Evolutionary conservation across 2,329 filamentous ascomycete species (phyloP), one percentile per base, ranked within the genome.

Genomic region (Chaetomiaceae sp.): DNA sequence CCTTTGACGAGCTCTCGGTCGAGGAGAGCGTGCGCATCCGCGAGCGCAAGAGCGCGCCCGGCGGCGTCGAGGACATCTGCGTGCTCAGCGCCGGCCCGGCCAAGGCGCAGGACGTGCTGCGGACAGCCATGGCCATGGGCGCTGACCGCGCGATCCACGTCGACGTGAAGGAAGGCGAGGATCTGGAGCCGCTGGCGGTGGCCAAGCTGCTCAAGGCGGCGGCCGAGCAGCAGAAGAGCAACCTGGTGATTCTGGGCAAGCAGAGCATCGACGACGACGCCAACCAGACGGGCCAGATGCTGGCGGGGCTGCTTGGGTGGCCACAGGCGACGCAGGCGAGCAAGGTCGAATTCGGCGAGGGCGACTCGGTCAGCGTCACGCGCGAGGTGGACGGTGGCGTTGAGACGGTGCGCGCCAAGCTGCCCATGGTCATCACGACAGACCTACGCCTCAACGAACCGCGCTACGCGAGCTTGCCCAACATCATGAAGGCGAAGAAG

Each of bases 401-500:
- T 30, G 93, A 97, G 77, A 96, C 90, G 53, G 73, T 98, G 45
- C 78, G 76, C 66, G 83, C 87, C 1, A 87, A 85, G 73, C 70
- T 98, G 68, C 93, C 93, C 0, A 83, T 97, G 82, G 73, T 98
- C 42, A 86, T 98, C 59, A 98, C 93, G 51, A 95, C 93, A 52
- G 93, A 98, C 73, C 68, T 98, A 70, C 74, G 93, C 42, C 72
- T 98, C 66, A 98, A 98, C 64, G 88, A 94, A 78, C 93, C 93
- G 49, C 76, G 93, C 55, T 98, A 95, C 67, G 93, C 91, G 18
- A 95, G 82, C 68, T 68, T 98, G 78, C 91, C 90, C 41, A 97
- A 97, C 65, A 97, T 98, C 56, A 98, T 98, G 93, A 98, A 97
- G 84, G 93, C 93, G 43, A 98, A 98, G 86, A 98, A 97, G 86